phyloP scores from a whole-genome alignment of 208 protist species.

The Herpetomonas tarakana region DNA sequence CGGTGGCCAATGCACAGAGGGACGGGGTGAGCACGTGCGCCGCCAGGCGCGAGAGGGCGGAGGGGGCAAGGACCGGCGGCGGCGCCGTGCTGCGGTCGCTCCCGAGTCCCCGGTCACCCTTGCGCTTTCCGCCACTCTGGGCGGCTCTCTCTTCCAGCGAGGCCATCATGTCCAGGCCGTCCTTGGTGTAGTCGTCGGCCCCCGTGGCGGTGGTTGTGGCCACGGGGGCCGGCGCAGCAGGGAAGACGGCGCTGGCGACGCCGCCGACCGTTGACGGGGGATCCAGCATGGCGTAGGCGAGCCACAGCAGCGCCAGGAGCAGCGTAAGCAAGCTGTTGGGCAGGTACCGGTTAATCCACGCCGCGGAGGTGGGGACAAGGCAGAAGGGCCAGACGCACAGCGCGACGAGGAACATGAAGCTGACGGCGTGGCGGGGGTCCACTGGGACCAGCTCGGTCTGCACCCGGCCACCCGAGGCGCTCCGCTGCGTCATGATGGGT shows the following conservation, averaged over 20 bases:
- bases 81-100: background rate
- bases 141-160: background rate
- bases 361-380: background rate
- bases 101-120: no score
- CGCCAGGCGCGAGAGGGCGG: background rate
- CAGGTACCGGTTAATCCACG: background rate
- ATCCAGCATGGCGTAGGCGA: background rate
- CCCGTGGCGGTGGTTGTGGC: no score
- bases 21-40: background rate
- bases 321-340: background rate
- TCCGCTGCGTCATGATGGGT: background rate
- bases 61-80: background rate
- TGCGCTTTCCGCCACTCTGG: background rate
- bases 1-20: background rate
- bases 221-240: no score
- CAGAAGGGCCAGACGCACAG: conserved; percentile 5
- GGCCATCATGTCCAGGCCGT: background rate
- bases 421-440: background rate
- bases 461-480: background rate
- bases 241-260: background rate
- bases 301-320: background rate
- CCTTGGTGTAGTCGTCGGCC: background rate
- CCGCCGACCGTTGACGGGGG: background rate
- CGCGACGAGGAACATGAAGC: conserved; percentile 1
- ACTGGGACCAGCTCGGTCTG: background rate